These are phyloP conservation scores for Pleurotus salmoneostramineus DNA, from an alignment of 768 basidiomycete species.

Conservation along the genomic window DNA sequence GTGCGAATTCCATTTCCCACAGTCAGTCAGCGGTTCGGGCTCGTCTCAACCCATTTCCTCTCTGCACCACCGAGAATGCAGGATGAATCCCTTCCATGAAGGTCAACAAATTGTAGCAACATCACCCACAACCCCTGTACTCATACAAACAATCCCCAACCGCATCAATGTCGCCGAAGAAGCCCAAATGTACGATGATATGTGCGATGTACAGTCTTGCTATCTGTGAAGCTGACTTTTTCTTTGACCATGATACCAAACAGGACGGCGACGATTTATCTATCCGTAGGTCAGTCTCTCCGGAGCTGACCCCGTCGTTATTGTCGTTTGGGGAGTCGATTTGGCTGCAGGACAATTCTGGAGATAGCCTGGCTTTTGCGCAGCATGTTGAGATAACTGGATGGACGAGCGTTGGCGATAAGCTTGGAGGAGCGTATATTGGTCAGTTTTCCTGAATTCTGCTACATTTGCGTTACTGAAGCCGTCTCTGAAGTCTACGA, in stretches of 20 bases:
- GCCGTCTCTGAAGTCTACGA: constrained; percentile 59
- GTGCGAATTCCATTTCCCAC: no score
- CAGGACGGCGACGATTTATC: constrained; percentile 13
- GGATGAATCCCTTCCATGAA: no score
- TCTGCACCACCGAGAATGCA: no score
- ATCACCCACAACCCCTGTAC: constrained; percentile 19
- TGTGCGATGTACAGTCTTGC: constrained; percentile 34
- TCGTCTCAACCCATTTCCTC: no score
- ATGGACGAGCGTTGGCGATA: constrained; percentile 73
- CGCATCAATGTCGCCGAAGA: constrained; percentile 69
- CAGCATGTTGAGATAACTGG: constrained; percentile 62
- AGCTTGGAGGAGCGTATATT: constrained; percentile 58
- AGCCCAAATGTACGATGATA: constrained; percentile 59
- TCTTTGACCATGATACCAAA: background rate
- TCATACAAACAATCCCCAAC: constrained; percentile 49
- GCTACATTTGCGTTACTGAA: background rate
- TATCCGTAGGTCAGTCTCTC: constrained; percentile 14
- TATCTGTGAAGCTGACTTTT: background rate
- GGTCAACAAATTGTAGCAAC: no score
- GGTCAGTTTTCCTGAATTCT: constrained; percentile 32
- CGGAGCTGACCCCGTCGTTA: constrained; percentile 42
- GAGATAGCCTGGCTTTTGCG: constrained; percentile 53
- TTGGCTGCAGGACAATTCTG: constrained; percentile 61
- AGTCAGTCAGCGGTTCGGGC: no score
- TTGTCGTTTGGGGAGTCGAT: constrained; percentile 57